A percentile compares a stretch with the other conserved stretches of the same genome.
These are phyloP conservation scores for Hypericum perforatum DNA, from an alignment of 345 rosid species.

Conservation along the genomic window DNA sequence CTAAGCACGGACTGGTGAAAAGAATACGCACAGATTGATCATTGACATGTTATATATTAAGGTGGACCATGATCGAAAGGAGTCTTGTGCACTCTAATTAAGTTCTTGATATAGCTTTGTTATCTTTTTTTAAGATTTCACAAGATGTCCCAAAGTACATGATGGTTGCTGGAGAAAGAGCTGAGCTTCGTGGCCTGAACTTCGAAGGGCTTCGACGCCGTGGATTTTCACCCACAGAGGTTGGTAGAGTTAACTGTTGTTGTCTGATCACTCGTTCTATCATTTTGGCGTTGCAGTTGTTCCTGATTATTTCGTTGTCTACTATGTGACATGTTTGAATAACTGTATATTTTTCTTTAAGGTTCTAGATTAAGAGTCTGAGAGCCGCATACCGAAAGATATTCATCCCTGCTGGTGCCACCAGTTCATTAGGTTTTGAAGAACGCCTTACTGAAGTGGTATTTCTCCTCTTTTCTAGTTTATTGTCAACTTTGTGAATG, in stretches of 20 bases:
- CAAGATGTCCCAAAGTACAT: slow-evolving; percentile 90
- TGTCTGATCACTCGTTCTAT: background rate
- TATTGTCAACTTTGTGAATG: background rate
- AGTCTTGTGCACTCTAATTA: background rate
- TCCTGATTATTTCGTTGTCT: background rate
- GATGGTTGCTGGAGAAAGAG: slow-evolving; percentile 90
- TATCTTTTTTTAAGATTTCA: slow-evolving; percentile 40
- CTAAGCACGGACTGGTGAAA: too few species aligned
- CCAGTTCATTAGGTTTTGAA: slow-evolving; percentile 37
- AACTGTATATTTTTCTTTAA: slow-evolving; percentile 15
- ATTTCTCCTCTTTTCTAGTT: slow-evolving; percentile 9
- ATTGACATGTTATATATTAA: too few species aligned
- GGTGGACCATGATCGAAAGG: too few species aligned
- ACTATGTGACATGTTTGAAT: slow-evolving; percentile 5
- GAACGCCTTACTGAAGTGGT: slow-evolving; percentile 79
- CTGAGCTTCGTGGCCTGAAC: slow-evolving; percentile 84
- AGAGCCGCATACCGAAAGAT: slow-evolving; percentile 70
- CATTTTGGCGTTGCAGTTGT: background rate
- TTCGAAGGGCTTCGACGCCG: slow-evolving; percentile 74
- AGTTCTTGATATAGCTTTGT: slow-evolving; percentile 1
- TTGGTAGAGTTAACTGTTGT: slow-evolving; percentile 14
- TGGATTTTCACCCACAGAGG: slow-evolving; percentile 68
- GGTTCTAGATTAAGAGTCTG: slow-evolving; percentile 57
- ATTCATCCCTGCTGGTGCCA: slow-evolving; percentile 53
- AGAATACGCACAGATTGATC: too few species aligned